phyloP scores from a whole-genome alignment of 768 basidiomycete species.

The Psilocybe cyanescens region DNA sequence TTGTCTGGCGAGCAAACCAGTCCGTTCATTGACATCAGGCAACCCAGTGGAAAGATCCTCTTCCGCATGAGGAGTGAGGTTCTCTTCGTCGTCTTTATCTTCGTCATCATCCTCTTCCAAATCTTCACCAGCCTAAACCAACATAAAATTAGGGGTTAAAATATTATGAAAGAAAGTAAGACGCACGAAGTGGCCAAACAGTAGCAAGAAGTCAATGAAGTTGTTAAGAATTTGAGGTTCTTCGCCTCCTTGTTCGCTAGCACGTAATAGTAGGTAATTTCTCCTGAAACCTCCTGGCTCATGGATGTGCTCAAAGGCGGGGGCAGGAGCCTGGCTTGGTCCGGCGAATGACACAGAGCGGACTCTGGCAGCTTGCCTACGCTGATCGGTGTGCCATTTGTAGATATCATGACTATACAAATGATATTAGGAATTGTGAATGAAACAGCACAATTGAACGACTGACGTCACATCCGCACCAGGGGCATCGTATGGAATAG shows the following conservation, averaged over 20 bases:
- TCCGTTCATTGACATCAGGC: conserved; percentile 47
- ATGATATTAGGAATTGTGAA: conserved; percentile 1
- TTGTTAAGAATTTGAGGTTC: conserved; percentile 75
- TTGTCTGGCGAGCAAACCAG: conserved; percentile 52
- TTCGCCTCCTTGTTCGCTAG: conserved; percentile 65
- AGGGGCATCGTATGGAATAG: conserved; percentile 85
- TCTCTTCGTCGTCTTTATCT: conserved; percentile 67
- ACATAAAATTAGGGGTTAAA: neutral
- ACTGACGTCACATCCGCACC: conserved; percentile 95
- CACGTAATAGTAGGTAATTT: conserved; percentile 79
- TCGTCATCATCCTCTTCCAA: conserved; percentile 89
- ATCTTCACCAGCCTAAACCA: conserved; percentile 82
- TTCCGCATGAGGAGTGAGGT: conserved; percentile 2
- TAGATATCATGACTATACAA: conserved; percentile 80
- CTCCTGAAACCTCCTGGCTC: conserved; percentile 95
- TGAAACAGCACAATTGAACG: neutral
- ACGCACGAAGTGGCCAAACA: conserved; percentile 96
- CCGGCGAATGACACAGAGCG: conserved; percentile 76
- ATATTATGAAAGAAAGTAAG: neutral
- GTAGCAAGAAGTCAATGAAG: conserved; percentile 92
- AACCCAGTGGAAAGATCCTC: conserved; percentile 17
- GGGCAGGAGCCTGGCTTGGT: conserved; percentile 57
- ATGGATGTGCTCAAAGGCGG: conserved; percentile 90
- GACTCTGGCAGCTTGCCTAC: conserved; percentile 58
- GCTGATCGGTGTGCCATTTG: conserved; percentile 88